Evolutionary conservation across 768 basidiomycete genomes (phyloP).

Genomic region (Crucibulum laeve): DNA sequence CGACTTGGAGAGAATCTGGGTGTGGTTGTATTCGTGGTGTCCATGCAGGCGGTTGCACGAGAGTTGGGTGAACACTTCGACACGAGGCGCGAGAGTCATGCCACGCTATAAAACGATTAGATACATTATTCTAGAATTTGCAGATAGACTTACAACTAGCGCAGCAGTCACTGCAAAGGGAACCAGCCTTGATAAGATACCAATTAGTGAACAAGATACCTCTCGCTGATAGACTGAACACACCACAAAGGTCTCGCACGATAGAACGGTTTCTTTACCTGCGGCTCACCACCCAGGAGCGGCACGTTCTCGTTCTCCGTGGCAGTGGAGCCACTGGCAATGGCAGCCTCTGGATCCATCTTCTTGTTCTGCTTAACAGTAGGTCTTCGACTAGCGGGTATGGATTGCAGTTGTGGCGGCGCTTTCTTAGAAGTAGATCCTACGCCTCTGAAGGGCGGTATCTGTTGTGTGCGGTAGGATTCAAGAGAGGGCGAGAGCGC

Average conservation of each 20-base stretch:
- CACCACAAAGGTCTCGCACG: conserved; percentile 49
- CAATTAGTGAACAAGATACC: conserved; percentile 3
- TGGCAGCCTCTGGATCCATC: conserved; percentile 2
- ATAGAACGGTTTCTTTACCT: conserved; percentile 43
- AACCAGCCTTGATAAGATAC: conserved; percentile 53
- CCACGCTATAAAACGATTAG: conserved; percentile 52
- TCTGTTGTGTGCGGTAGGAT: neutral
- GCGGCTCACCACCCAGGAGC: conserved; percentile 6
- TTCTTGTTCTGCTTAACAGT: conserved; percentile 1
- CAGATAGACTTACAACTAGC: conserved; percentile 50
- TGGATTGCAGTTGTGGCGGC: neutral
- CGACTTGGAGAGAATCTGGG: conserved; percentile 6
- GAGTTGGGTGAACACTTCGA: conserved; percentile 77
- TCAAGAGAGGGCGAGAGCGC: conserved; percentile 9
- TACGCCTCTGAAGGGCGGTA: neutral
- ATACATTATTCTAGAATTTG: neutral
- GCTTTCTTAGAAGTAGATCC: neutral
- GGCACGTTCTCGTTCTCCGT: conserved; percentile 8
- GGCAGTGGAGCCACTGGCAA: conserved; percentile 1
- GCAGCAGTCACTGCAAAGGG: conserved; percentile 69
- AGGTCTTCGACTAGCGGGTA: neutral
- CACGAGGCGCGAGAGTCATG: conserved; percentile 78
- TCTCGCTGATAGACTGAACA: conserved; percentile 8
- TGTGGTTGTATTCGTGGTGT: conserved; percentile 38
- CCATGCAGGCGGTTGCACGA: conserved; percentile 58